Evolutionary conservation across 2,329 filamentous ascomycete species (phyloP).

Genomic region (Verticillium klebahnii): DNA sequence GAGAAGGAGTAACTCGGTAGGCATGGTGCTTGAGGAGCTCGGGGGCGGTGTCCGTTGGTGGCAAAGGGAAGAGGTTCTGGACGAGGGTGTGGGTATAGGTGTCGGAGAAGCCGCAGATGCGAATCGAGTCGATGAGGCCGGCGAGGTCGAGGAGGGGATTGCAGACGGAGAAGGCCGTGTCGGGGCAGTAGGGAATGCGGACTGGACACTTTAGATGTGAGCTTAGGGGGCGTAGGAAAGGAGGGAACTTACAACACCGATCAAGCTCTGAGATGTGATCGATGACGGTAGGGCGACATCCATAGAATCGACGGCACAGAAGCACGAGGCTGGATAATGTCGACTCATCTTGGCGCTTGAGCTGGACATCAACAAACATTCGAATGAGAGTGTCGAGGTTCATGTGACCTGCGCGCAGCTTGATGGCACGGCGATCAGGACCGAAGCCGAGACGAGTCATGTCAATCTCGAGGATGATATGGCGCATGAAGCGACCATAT

Average conservation of each 20-base stretch:
- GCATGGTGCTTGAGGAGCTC: constrained; percentile 4
- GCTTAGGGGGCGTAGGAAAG: neutral
- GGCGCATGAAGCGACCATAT: constrained; percentile 29
- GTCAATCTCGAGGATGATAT: constrained; percentile 35
- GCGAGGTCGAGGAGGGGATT: constrained; percentile 23
- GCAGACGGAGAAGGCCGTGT: constrained; percentile 24
- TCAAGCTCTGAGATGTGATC: constrained; percentile 1
- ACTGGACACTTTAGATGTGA: neutral
- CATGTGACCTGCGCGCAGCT: constrained; percentile 17
- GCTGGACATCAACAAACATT: constrained; percentile 21
- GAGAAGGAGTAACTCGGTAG: constrained; percentile 8
- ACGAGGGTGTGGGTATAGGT: constrained; percentile 22
- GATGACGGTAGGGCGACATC: constrained; percentile 5
- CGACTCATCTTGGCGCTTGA: constrained; percentile 9
- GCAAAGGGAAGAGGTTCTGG: constrained; percentile 18
- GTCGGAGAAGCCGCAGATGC: constrained; percentile 31
- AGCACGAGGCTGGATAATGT: constrained; percentile 25
- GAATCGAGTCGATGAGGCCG: constrained; percentile 23
- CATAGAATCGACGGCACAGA: constrained; percentile 29
- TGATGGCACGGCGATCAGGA: constrained; percentile 14
- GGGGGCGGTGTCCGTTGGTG: neutral
- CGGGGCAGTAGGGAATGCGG: constrained; percentile 22
- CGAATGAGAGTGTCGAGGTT: constrained; percentile 21
- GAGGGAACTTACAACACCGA: neutral
- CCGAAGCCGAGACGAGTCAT: constrained; percentile 31